phyloP scores from a whole-genome alignment of 176 grass and related monocot genomes.

The Cymbopogon citratus region DNA sequence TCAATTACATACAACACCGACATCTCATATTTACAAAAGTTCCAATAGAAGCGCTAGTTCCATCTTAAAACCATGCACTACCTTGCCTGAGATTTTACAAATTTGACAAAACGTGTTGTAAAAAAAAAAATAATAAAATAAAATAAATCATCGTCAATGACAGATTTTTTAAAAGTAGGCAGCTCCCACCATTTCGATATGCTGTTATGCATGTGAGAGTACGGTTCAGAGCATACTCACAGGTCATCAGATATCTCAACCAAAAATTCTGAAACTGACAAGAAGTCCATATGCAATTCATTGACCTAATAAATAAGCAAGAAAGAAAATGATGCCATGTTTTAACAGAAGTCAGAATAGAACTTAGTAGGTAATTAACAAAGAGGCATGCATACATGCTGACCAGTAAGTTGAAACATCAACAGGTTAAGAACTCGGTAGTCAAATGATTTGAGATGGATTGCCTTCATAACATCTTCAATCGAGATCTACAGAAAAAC shows the following conservation, averaged over 20 bases:
- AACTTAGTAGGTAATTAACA: not conserved
- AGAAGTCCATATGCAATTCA: constrained; percentile 94
- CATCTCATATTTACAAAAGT: not conserved
- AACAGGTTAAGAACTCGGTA: constrained; percentile 87
- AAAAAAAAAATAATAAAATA: too few relatives aligned
- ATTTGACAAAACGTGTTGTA: too few relatives aligned
- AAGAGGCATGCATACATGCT: constrained; percentile 50
- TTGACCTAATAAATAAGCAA: constrained; percentile 59
- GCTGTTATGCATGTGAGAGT: not conserved
- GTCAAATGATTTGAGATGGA: constrained; percentile 96
- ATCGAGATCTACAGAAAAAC: constrained; percentile 48
- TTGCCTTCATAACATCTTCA: constrained; percentile 77
- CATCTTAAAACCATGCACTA: not conserved
- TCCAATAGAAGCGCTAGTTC: not conserved
- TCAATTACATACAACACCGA: not conserved
- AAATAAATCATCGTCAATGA: not conserved
- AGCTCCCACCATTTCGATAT: not conserved
- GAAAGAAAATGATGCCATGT: not conserved
- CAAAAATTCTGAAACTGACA: constrained; percentile 88
- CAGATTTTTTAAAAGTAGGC: not conserved
- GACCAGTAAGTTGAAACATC: constrained; percentile 62
- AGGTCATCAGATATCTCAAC: constrained; percentile 97
- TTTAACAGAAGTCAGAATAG: not conserved
- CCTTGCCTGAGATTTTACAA: not conserved
- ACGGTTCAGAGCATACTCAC: constrained; percentile 56